Conservation (phyloP, 2,329 filamentous ascomycete genomes). For the Venturia oleaginea region DNA sequence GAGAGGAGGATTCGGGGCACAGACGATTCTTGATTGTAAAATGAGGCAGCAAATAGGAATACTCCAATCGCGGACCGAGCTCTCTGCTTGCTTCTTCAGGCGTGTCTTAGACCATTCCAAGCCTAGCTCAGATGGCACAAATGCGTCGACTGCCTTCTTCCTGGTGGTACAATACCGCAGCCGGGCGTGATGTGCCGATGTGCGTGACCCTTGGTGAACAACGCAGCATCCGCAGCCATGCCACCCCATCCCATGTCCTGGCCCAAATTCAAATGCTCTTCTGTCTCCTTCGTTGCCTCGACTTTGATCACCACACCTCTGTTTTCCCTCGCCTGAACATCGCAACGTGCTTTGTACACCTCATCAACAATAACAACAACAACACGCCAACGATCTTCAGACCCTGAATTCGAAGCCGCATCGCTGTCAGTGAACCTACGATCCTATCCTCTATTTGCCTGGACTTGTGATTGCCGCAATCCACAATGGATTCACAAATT, state of each 20-base stretch:
- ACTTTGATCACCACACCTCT: neutral
- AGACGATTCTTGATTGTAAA: neutral
- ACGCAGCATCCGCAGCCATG: neutral
- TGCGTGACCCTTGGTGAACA: neutral
- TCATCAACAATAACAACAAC: neutral
- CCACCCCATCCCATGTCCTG: neutral
- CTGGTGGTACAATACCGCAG: neutral
- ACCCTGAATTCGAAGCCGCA: neutral
- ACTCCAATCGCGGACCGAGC: neutral
- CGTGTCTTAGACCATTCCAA: neutral
- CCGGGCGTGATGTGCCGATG: neutral
- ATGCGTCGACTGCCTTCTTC: neutral
- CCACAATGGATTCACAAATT: neutral
- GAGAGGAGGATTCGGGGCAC: neutral
- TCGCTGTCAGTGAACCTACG: neutral
- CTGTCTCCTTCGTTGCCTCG: constrained; percentile 3
- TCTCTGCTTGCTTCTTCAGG: neutral
- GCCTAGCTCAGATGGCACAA: neutral
- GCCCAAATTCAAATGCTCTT: neutral
- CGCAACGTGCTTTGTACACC: neutral
- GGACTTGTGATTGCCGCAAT: neutral
- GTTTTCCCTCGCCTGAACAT: neutral
- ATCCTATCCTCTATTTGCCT: neutral
- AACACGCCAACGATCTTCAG: neutral
- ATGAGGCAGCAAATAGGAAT: neutral